Base-by-base conservation (phyloP, 164 flowering plant species). In the Pachysandra terminalis region DNA sequence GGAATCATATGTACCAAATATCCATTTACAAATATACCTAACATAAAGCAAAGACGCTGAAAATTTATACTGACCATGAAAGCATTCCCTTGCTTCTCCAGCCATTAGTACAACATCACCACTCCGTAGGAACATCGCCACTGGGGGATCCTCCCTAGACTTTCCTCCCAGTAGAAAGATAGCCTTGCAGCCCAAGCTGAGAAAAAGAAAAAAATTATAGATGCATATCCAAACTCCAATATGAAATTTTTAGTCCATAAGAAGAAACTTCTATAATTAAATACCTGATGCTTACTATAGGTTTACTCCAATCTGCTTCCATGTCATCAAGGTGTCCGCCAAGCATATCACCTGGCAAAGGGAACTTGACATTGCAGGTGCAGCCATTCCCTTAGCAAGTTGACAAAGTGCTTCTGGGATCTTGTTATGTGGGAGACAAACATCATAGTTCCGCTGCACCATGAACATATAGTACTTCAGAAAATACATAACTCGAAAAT, bases 281-380 rank as follows among this genome's bases (percentile, higher is more conserved):
- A 63, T 77, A 95, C 99, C 99, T 96, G 83, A 96, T 80, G 96
- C 99, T 96, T 56, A 96, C 99, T 41, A 96, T 93, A 70, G 99
- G 98, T 71, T 90, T 96, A 73, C 84, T 91, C 98, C 98, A 96
- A 79, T 96, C 98, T 61, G 81, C 87, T 83, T 96, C 99, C 98
- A 96, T 93, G 81, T 93, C 97, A 87, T 93, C 97, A 63, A 90
- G 88, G 80, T 96, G 98, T 26, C 99, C 96, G n/a, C 99, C 99
- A 58, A 95, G 96, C 68, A 87, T 86, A 78, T 95, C 98, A 69
- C 90, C 98, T 95, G 78, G 54, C 35, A 72, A 6, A 40, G 17
- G 21, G 19, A 19, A 23, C 49, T 0, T 27, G 84, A 83, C 98
- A 93, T 86, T 51, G 97, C 95, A 76, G 96, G 90, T 49, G 78